Evolutionary conservation across 1,284 basidiomycete genomes (phyloP).

Genomic region (Vanrija sp.): DNA sequence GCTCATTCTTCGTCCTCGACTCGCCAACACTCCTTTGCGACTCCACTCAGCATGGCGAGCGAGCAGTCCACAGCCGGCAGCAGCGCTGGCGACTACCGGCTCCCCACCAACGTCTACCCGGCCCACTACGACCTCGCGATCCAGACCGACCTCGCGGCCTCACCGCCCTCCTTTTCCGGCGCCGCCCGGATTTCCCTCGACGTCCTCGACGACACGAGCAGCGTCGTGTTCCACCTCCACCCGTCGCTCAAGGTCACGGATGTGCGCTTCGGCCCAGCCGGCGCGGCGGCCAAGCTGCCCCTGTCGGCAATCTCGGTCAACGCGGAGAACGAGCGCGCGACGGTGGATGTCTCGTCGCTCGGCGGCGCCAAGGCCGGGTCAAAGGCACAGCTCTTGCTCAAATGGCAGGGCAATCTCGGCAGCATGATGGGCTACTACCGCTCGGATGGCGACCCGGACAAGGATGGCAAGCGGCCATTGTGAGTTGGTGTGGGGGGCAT

Average conservation of each 20-base stretch:
- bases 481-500: slow-evolving; percentile 10
- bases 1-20: no score
- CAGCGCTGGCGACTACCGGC: slow-evolving; percentile 51
- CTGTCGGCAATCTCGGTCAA: slow-evolving; percentile 54
- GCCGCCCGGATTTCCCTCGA: slow-evolving; percentile 73
- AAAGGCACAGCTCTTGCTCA: slow-evolving; percentile 54
- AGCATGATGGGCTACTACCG: slow-evolving; percentile 61
- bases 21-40: no score
- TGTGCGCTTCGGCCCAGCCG: slow-evolving; percentile 61
- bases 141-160: slow-evolving; percentile 71
- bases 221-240: slow-evolving; percentile 67
- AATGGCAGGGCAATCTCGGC: slow-evolving; percentile 58
- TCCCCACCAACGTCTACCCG: slow-evolving; percentile 61
- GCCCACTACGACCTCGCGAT: slow-evolving; percentile 74
- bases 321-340: slow-evolving; percentile 60
- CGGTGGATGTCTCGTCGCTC: slow-evolving; percentile 59
- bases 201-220: slow-evolving; percentile 60
- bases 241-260: slow-evolving; percentile 62
- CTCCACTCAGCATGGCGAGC: no score
- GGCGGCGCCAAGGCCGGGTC: slow-evolving; percentile 60
- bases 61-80: no score
- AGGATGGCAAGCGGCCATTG: slow-evolving; percentile 48
- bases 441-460: slow-evolving; percentile 49
- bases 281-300: slow-evolving; percentile 51
- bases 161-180: slow-evolving; percentile 63